Base-by-base conservation (phyloP, 768 basidiomycete genomes). In the Tricholoma furcatifolium region DNA sequence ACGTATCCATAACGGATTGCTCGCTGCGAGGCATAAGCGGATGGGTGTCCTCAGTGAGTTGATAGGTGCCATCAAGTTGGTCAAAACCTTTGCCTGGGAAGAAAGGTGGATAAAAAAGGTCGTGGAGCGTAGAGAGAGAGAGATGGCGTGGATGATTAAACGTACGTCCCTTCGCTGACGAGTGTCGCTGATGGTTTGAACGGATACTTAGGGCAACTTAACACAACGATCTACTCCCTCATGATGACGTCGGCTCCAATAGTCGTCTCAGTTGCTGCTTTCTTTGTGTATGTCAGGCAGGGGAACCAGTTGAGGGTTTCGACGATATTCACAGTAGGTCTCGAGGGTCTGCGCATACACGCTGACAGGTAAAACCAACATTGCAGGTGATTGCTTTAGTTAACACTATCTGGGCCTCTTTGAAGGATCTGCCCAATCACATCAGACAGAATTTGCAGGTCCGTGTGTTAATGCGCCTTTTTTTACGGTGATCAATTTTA, bases 51-150 rank as follows among this genome's bases (percentile, higher is more conserved):
- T 92, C 56, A 91, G 84, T 55, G 91, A 94, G 65, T 70, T 93
- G 18, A 85, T 93, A 55, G 79, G 80, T 20, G 82, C 84, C 4
- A 83, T 86, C 51, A 87, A 87, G 67, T 87, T 88, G 61, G 84
- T 88, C 74, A 89, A 91, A 66, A 88, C 91, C 74, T 91, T 91
- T 56, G 88, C 88, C 1, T 91, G 88, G 79, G 87, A 89, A 58
- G 78, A 84, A 35, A 77, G 80, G 12, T 92, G 91, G 91, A 87
- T 88, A 39, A 68, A 78, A 23, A 76, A 83, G 11, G 83, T 78
- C 0, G 62, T 84, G 51, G 83, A 85, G 39, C 81, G 87, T 2
- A 75, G 93, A 54, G 77, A 78, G 38, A 69, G 70, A 12, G 93
- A 95, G 70, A 76, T 94, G 69, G 70, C 77, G 50, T 91, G 90